Percentiles rank a stretch among this genome's conserved stretches.
phyloP scores from a whole-genome alignment of 768 basidiomycete species.

The Lyophyllum decastes region DNA sequence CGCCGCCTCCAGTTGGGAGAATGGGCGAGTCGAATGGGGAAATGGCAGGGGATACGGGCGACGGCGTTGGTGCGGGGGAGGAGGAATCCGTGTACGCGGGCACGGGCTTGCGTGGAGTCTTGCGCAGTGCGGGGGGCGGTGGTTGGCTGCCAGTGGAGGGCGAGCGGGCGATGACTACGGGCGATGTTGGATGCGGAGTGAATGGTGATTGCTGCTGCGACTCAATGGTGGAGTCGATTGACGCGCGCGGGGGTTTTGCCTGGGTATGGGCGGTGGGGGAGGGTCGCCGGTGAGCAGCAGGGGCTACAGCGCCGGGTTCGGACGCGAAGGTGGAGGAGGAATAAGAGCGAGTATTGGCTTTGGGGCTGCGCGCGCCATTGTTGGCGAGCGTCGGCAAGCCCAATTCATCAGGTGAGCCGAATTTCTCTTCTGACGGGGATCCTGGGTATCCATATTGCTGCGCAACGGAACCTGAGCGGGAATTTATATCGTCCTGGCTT shows the following conservation, averaged over 20 bases:
- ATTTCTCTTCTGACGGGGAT: slow-evolving; percentile 20
- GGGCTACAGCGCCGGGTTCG: not conserved
- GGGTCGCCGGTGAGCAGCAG: not conserved
- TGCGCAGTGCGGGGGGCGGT: slow-evolving; percentile 6
- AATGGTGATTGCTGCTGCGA: slow-evolving; percentile 5
- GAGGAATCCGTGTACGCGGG: slow-evolving; percentile 15
- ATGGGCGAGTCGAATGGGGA: not conserved
- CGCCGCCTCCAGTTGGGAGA: not conserved
- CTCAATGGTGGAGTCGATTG: slow-evolving; percentile 7
- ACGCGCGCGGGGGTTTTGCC: slow-evolving; percentile 1
- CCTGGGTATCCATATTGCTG: not conserved
- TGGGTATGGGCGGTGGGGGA: slow-evolving; percentile 3
- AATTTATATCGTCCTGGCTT: slow-evolving; percentile 11
- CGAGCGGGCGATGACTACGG: not conserved
- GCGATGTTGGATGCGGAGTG: slow-evolving; percentile 3
- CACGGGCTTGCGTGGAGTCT: slow-evolving; percentile 21
- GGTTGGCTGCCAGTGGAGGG: not conserved
- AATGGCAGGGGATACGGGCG: not conserved
- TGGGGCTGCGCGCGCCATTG: not conserved
- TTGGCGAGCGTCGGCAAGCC: slow-evolving; percentile 3
- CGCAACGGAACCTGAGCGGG: slow-evolving; percentile 9
- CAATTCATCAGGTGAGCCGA: slow-evolving; percentile 12
- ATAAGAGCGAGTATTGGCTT: not conserved
- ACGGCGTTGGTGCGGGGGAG: not conserved
- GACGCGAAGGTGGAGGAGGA: slow-evolving; percentile 1